phyloP scores from a whole-genome alignment of 2,329 filamentous ascomycete genomes.

The Pseudogymnoascus sp. region DNA sequence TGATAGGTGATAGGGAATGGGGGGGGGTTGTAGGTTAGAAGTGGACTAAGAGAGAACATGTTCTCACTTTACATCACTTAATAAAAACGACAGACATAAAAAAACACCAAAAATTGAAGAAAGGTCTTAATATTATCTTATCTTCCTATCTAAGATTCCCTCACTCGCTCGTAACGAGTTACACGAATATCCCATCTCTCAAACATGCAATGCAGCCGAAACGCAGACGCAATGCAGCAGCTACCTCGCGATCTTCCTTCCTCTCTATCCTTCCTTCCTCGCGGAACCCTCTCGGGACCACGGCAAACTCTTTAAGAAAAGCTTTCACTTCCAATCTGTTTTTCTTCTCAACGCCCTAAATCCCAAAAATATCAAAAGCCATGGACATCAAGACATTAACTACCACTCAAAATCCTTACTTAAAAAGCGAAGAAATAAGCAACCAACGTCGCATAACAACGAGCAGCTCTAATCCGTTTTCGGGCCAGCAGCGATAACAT shows the following conservation, averaged over 20 bases:
- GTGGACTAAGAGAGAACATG: no score
- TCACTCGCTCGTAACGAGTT: not conserved
- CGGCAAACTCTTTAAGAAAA: not conserved
- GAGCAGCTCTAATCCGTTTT: not conserved
- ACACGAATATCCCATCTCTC: not conserved
- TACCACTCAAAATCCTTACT: not conserved
- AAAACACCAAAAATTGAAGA: not conserved
- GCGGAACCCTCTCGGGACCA: not conserved
- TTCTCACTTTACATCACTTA: not conserved
- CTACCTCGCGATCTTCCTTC: not conserved
- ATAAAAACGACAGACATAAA: not conserved
- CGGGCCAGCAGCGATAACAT: slow-evolving; percentile 63
- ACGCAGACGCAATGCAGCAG: not conserved
- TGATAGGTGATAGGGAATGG: no score
- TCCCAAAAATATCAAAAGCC: not conserved
- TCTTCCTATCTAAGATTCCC: not conserved
- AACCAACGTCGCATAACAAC: not conserved
- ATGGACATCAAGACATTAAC: not conserved
- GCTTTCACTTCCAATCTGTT: not conserved
- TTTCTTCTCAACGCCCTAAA: not conserved
- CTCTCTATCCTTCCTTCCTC: not conserved
- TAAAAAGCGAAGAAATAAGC: not conserved
- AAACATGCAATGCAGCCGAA: not conserved
- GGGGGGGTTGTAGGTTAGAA: no score
- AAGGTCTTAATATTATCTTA: not conserved